phyloP scores from a whole-genome alignment of 371 early-diverging fungal genomes.

The Funneliformis caledonium region DNA sequence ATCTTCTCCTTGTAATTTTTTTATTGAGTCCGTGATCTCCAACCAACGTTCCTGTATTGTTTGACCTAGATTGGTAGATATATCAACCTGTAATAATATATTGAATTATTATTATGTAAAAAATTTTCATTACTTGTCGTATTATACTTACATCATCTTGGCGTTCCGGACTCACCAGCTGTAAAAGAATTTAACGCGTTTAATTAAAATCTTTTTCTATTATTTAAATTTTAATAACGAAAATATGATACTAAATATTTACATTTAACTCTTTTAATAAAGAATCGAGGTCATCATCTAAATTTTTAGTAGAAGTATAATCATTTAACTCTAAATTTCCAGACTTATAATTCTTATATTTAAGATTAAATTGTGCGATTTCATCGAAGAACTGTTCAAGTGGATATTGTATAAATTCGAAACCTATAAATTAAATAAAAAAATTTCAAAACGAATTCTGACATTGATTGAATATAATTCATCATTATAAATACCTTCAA shows the following conservation, averaged over 20 bases:
- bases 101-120: background rate
- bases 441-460: background rate
- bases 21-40: background rate
- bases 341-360: background rate
- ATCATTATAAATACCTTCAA: conserved; percentile 4
- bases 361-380: background rate
- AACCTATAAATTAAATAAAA: conserved; percentile 3
- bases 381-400: background rate
- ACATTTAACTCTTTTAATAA: background rate
- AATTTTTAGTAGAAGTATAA: background rate
- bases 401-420: conserved; percentile 29
- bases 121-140: background rate
- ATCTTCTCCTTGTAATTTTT: background rate
- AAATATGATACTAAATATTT: background rate
- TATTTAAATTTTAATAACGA: no score
- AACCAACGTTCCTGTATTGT: background rate
- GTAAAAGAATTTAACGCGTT: background rate
- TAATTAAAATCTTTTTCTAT: no score
- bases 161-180: background rate
- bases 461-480: background rate
- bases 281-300: background rate
- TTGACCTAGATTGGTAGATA: background rate
- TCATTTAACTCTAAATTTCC: background rate
- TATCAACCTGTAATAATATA: background rate
- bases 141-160: background rate